Conservation (phyloP, 768 basidiomycete species). For the Leccinum boreale region DNA sequence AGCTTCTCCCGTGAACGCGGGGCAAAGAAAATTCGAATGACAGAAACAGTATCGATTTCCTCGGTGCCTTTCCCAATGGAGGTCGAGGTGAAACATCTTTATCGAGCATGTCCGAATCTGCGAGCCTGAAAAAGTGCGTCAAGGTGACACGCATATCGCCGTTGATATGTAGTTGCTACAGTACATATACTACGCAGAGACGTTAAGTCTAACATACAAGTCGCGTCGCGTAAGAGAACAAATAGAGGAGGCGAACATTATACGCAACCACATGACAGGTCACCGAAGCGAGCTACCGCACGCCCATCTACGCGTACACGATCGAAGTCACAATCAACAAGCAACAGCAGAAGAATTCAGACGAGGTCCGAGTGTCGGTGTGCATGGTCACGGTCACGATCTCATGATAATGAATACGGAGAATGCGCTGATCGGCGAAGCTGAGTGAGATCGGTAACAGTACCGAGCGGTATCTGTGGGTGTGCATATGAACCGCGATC, state of each 20-base stretch:
- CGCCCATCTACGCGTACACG: background rate
- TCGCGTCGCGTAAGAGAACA: background rate
- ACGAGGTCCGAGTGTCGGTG: background rate
- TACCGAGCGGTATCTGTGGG: background rate
- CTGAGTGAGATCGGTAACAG: conserved; percentile 15
- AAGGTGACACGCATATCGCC: background rate
- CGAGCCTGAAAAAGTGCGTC: background rate
- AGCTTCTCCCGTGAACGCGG: conserved; percentile 1
- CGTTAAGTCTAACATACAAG: background rate
- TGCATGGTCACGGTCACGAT: background rate
- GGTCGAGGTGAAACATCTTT: background rate
- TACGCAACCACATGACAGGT: background rate
- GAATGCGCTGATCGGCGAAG: conserved; percentile 18
- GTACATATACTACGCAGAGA: background rate
- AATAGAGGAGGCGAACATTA: background rate
- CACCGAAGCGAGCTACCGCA: background rate
- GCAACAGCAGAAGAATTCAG: background rate
- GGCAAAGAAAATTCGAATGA: conserved; percentile 7
- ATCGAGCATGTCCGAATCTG: background rate
- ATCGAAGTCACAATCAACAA: background rate
- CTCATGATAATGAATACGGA: background rate
- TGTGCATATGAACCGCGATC: background rate
- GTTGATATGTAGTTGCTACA: background rate
- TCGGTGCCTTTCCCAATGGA: conserved; percentile 13
- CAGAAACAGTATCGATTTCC: background rate